Evolutionary conservation across 2,329 filamentous ascomycete genomes (phyloP).

Genomic region (Knufia petricola): DNA sequence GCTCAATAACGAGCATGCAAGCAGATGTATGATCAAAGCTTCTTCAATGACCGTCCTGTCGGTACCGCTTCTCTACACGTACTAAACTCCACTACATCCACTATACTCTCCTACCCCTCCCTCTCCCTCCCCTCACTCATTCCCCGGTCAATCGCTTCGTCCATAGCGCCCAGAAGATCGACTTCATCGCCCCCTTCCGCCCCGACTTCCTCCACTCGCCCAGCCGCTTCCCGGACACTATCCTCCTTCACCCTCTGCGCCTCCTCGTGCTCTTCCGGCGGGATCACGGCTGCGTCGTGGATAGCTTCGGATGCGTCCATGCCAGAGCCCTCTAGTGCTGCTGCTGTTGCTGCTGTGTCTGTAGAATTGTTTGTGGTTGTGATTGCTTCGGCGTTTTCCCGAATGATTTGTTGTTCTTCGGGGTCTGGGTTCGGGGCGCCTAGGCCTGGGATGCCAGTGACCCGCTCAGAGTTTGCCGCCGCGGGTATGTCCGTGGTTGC

Average conservation of each 20-base stretch:
- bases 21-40: too few relatives aligned
- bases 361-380: neutral
- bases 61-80: too few relatives aligned
- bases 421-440: neutral
- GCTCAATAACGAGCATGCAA: too few relatives aligned
- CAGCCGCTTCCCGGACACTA: neutral
- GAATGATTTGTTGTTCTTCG: neutral
- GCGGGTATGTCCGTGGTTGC: neutral
- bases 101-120: too few relatives aligned
- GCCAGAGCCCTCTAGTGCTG: too few relatives aligned
- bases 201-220: neutral
- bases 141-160: neutral
- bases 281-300: neutral
- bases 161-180: conserved; percentile 1
- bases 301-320: neutral
- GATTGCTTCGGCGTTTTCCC: neutral
- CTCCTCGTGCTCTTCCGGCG: too few relatives aligned
- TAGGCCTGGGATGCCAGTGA: neutral
- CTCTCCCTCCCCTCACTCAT: neutral
- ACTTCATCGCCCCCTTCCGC: neutral
- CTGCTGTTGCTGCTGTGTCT: neutral
- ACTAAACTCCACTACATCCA: too few relatives aligned
- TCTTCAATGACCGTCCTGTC: too few relatives aligned
- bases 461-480: too few relatives aligned
- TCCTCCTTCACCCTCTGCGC: too few relatives aligned